Evolutionary conservation across 1,284 basidiomycete genomes (phyloP).

Genomic region (Irpex rosettiformis): DNA sequence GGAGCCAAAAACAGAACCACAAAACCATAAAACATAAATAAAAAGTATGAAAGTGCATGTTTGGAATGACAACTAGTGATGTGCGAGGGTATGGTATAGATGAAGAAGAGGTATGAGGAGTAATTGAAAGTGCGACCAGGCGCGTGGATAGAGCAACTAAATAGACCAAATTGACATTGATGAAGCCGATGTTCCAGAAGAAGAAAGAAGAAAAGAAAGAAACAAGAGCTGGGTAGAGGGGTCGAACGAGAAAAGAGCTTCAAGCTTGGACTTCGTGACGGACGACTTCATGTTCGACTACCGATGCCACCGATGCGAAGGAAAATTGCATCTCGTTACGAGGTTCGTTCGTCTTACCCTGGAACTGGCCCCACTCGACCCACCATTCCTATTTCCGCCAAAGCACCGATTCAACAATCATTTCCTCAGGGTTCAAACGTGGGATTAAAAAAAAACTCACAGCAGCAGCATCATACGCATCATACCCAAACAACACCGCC

Average conservation of each 20-base stretch:
- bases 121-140: too few species aligned
- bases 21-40: too few species aligned
- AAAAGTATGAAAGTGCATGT: background rate
- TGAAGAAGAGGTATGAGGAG: background rate
- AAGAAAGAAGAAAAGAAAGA: too few species aligned
- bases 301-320: background rate
- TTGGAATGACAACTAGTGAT: background rate
- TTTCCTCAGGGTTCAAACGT: too few species aligned
- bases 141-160: too few species aligned
- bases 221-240: too few species aligned
- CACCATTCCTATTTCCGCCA: conserved; percentile 12
- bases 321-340: background rate
- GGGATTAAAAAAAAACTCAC: too few species aligned
- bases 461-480: conserved; percentile 15
- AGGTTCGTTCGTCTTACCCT: background rate
- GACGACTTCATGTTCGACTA: background rate
- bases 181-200: too few species aligned
- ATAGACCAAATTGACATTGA: too few species aligned
- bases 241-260: background rate
- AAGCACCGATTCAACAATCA: too few species aligned
- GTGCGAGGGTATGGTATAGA: background rate
- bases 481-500: conserved; percentile 13
- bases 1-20: too few species aligned
- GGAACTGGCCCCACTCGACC: conserved; percentile 13
- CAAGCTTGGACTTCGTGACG: background rate